These are phyloP conservation scores for Rhododendron griersonianum DNA, from an alignment of 148 eudicot species.

Conservation along the genomic window DNA sequence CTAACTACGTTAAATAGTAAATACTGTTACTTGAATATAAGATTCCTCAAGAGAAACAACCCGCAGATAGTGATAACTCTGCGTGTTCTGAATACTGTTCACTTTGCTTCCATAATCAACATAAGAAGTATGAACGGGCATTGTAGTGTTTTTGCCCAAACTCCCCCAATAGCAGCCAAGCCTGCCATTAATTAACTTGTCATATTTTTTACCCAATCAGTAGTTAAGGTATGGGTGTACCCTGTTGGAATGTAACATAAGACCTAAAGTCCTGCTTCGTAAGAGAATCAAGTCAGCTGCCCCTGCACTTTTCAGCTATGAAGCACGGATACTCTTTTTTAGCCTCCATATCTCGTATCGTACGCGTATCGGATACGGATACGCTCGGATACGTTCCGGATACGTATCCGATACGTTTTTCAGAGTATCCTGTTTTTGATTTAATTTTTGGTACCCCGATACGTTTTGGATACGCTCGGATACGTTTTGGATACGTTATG, in stretches of 20 bases:
- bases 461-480: no score
- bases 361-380: no score
- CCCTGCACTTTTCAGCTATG: neutral
- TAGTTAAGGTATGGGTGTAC: neutral
- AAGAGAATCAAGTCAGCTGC: neutral
- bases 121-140: neutral
- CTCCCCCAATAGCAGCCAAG: neutral
- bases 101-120: neutral
- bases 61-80: neutral
- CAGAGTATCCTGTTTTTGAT: no score
- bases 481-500: no score
- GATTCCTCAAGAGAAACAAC: neutral
- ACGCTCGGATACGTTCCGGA: no score
- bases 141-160: neutral
- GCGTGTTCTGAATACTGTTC: neutral
- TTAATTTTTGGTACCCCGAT: no score
- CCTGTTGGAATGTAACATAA: neutral
- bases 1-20: neutral
- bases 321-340: no score
- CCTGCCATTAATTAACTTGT: neutral
- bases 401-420: no score
- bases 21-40: neutral
- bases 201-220: neutral
- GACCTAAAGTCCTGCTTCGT: neutral
- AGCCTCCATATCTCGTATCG: no score